Evolutionary conservation across 2,329 filamentous ascomycete species (phyloP), one percentile per base, ranked within the genome.

Genomic region (Pseudodiploospora longispora): DNA sequence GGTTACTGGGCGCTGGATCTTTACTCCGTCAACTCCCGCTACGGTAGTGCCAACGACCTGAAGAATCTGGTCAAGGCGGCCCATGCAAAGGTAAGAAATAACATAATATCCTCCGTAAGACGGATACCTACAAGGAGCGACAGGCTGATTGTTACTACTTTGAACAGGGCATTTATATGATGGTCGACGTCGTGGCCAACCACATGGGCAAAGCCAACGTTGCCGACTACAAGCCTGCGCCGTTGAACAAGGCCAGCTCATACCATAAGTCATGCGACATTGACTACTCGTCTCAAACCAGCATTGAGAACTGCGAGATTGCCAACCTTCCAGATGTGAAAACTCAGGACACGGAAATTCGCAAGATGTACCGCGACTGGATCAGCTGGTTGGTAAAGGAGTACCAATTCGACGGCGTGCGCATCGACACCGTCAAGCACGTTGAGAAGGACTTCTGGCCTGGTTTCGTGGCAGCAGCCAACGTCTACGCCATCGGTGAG

Each of bases 351-450:
- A 42, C 62, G 0, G 58, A 60, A 1, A 73, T 85, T 7, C 67
- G 70, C 28, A 57, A 58, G 10, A 62, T 75, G 3, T 77, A 75
- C 57, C 65, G 76, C 43, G 59, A 65, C n/a, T 86, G 82, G 83
- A 68, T 85, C 52, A 59, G 57, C 12, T 64, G 65, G 36, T 64
- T 85, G 1, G 73, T 85, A 2, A 57, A 67, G 3, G 75, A 79
- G 49, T 85, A 83, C 55, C 68, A 66, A 12, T 79, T 83, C 65
- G 78, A 80, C 55, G 76, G 78, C 3, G 63, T 80, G 8, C 74
- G 78, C 31, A 74, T 82, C 51, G 78, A 82, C 50, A 80, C 75
- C 0, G 76, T 76, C 49, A 80, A 78, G 59, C 76, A 82, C 56
- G 75, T 82, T 10, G 69, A 79, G 49, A 71, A 72, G 48, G 67